phyloP scores from a whole-genome alignment of 2,329 filamentous ascomycete species.

The Cyphellophora europaea region DNA sequence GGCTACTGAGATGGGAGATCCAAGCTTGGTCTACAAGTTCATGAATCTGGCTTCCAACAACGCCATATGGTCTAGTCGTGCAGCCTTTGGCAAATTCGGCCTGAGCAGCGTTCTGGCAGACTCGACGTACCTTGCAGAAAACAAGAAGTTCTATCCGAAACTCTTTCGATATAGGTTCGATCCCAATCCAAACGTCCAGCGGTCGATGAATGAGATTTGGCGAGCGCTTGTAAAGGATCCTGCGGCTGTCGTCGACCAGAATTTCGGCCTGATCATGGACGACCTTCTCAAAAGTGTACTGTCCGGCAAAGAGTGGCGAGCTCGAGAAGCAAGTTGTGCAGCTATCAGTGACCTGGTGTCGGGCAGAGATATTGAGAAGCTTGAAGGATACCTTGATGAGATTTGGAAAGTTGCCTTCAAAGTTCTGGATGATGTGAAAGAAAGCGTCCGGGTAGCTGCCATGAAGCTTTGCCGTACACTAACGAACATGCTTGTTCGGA shows the following conservation, averaged over 20 bases:
- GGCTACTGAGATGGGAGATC: conserved; percentile 93
- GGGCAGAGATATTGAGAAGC: conserved; percentile 64
- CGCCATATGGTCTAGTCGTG: conserved; percentile 93
- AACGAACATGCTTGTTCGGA: conserved; percentile 75
- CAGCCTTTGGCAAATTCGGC: conserved; percentile 89
- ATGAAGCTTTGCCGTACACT: conserved; percentile 73
- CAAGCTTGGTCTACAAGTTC: conserved; percentile 93
- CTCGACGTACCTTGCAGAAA: conserved; percentile 64
- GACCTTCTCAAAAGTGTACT: conserved; percentile 80
- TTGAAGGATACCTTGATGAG: conserved; percentile 72
- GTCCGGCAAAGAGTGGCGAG: conserved; percentile 78
- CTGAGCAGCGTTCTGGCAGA: conserved; percentile 86
- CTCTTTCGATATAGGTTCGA: conserved; percentile 92
- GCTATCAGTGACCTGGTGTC: conserved; percentile 83
- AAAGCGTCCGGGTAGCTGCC: conserved; percentile 72
- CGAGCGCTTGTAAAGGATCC: conserved; percentile 88
- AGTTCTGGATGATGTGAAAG: conserved; percentile 93
- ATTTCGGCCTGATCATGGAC: conserved; percentile 83
- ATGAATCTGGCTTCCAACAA: conserved; percentile 96
- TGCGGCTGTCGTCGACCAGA: conserved; percentile 60
- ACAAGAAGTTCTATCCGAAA: conserved; percentile 92
- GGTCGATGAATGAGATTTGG: conserved; percentile 98
- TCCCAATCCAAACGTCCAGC: conserved; percentile 83
- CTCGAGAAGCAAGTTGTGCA: conserved; percentile 82
- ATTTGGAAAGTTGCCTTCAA: conserved; percentile 84